phyloP scores from a whole-genome alignment of 257 asterid species.

The Jacaranda copaia region DNA sequence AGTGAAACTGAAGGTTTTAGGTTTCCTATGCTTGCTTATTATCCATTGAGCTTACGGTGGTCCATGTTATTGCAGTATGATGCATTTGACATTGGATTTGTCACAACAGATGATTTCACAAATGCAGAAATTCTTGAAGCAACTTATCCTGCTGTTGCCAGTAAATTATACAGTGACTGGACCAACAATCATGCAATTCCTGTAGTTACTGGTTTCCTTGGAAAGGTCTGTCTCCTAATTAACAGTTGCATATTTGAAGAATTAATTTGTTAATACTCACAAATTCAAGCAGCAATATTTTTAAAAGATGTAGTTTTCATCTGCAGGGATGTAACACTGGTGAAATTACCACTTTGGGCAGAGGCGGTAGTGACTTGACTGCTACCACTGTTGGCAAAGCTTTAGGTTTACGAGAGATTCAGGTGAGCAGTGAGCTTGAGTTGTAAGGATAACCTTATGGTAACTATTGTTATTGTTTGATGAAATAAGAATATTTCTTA shows the following conservation, averaged over 20 bases:
- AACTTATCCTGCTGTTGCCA: conserved; percentile 69
- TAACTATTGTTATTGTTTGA: not conserved
- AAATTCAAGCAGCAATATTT: conserved; percentile 23
- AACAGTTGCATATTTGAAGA: conserved; percentile 14
- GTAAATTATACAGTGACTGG: conserved; percentile 62
- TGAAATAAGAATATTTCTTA: not conserved
- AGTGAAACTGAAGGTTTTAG: conserved; percentile 2
- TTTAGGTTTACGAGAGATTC: conserved; percentile 69
- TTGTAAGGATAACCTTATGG: not conserved
- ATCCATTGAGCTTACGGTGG: not conserved
- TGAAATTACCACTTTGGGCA: conserved; percentile 73
- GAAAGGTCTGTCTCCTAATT: conserved; percentile 49
- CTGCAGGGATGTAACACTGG: conserved; percentile 65
- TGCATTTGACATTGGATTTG: conserved; percentile 67
- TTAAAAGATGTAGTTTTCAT: conserved; percentile 23
- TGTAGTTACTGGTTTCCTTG: conserved; percentile 70
- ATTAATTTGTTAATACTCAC: not conserved
- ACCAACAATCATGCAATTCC: conserved; percentile 59
- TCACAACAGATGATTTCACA: conserved; percentile 70
- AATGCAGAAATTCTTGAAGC: conserved; percentile 72
- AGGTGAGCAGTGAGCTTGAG: conserved; percentile 53
- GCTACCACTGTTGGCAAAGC: conserved; percentile 82
- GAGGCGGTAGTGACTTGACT: conserved; percentile 88
- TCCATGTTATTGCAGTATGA: conserved; percentile 53
- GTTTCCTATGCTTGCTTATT: not conserved